These are phyloP conservation scores for Acer saccharum DNA, from an alignment of 345 rosid genomes.

Conservation along the genomic window DNA sequence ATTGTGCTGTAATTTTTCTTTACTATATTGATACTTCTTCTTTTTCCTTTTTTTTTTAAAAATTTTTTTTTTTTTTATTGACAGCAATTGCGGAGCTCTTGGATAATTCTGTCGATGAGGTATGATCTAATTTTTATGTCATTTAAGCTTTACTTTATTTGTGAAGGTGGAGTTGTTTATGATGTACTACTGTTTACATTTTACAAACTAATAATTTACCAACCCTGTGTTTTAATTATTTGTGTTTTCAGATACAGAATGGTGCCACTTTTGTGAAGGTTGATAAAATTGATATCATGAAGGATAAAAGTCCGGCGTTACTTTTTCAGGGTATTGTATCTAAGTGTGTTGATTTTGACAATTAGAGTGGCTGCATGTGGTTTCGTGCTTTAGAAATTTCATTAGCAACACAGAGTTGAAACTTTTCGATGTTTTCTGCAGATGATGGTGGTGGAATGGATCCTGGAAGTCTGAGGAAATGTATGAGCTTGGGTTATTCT, in stretches of 20 bases:
- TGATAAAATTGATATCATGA: slow-evolving; percentile 67
- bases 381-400: slow-evolving; percentile 6
- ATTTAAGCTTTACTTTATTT: background rate
- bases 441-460: slow-evolving; percentile 99
- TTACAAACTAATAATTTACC: background rate
- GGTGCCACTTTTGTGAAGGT: slow-evolving; percentile 89
- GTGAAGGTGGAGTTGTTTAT: background rate
- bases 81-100: slow-evolving; percentile 95
- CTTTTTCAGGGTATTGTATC: slow-evolving; percentile 61
- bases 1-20: background rate
- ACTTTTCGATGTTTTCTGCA: slow-evolving; percentile 30
- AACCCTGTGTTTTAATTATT: slow-evolving; percentile 14
- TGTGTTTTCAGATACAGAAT: slow-evolving; percentile 59
- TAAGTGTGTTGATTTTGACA: background rate
- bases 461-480: slow-evolving; percentile 77
- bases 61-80: slow-evolving; percentile 14
- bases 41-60: background rate
- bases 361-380: slow-evolving; percentile 2
- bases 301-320: slow-evolving; percentile 86
- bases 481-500: slow-evolving; percentile 99
- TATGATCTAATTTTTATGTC: slow-evolving; percentile 21
- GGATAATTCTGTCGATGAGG: slow-evolving; percentile 98
- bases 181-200: background rate
- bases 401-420: slow-evolving; percentile 9
- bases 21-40: background rate